Percentiles rank a stretch among this genome's conserved stretches.
Evolutionary conservation across 305 asterid species (phyloP).

Genomic region (Solanum aculeatissimum): DNA sequence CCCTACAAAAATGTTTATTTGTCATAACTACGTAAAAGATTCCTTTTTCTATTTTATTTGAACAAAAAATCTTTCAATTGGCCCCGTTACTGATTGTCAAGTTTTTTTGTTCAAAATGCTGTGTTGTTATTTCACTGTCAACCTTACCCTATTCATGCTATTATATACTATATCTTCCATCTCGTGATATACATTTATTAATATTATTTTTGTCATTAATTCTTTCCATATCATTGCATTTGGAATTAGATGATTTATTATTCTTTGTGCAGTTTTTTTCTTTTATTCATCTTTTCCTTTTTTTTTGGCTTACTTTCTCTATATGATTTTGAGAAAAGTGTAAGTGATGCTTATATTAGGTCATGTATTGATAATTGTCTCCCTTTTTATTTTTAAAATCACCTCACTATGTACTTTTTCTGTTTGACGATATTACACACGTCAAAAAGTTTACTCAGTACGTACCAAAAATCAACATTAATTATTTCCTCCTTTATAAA

Average conservation of each 20-base stretch:
- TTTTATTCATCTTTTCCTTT: not conserved
- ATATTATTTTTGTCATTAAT: not conserved
- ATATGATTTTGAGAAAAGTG: not conserved
- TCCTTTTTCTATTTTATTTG: not conserved
- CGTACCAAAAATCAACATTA: not conserved
- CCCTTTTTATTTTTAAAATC: not conserved
- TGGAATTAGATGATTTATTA: not conserved
- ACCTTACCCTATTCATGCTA: not conserved
- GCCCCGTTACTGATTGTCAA: not conserved
- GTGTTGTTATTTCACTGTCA: not conserved
- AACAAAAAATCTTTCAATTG: not conserved
- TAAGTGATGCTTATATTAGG: not conserved
- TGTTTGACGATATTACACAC: not conserved
- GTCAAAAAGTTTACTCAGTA: not conserved
- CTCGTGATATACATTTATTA: not conserved
- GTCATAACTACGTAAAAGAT: not conserved
- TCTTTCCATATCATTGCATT: not conserved
- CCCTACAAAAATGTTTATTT: not conserved
- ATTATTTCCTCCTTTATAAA: not conserved
- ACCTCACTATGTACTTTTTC: not conserved
- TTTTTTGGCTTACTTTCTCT: not conserved
- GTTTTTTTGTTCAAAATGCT: not conserved
- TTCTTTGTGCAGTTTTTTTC: not conserved
- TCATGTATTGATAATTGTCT: not conserved
- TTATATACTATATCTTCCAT: not conserved